Conservation (phyloP, 31 red algal species). For the Bonnemaisonia californica region DNA sequence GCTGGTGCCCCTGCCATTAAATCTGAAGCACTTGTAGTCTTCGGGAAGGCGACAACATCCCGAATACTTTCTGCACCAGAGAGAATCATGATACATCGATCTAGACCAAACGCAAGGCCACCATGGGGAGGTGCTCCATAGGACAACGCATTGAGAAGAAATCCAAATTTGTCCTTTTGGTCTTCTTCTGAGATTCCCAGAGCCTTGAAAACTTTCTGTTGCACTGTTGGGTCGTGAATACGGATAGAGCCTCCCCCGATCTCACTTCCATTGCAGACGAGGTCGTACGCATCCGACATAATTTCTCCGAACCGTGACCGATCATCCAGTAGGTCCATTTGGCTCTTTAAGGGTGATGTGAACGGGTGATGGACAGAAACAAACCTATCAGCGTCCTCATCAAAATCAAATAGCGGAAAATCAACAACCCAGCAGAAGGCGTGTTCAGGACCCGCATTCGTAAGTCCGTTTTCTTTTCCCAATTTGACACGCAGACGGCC, state of each 20-base stretch:
- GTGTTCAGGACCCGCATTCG: slow-evolving; percentile 39
- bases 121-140: slow-evolving; percentile 99
- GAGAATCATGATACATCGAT: slow-evolving; percentile 94
- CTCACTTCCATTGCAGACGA: slow-evolving; percentile 98
- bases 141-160: slow-evolving; percentile 87
- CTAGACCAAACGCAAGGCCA: slow-evolving; percentile 96
- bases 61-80: slow-evolving; percentile 81
- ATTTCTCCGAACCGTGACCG: slow-evolving; percentile 42
- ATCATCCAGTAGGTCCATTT: slow-evolving; percentile 70
- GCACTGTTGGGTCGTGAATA: slow-evolving; percentile 82
- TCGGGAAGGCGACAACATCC: slow-evolving; percentile 99
- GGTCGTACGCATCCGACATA: slow-evolving; percentile 85
- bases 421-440: slow-evolving; percentile 91
- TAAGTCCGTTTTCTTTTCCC: slow-evolving; percentile 59
- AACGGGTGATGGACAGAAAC: slow-evolving; percentile 97
- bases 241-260: slow-evolving; percentile 99
- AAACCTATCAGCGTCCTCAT: slow-evolving; percentile 48
- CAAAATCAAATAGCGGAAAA: slow-evolving; percentile 96
- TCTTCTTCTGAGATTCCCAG: slow-evolving; percentile 76
- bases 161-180: slow-evolving; percentile 94
- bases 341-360: slow-evolving; percentile 72
- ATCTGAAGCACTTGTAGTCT: slow-evolving; percentile 93
- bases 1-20: slow-evolving; percentile 95
- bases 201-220: slow-evolving; percentile 78
- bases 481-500: slow-evolving; percentile 83